Conservation (phyloP, 306 rosid species). For the Cucurbita moschata region DNA sequence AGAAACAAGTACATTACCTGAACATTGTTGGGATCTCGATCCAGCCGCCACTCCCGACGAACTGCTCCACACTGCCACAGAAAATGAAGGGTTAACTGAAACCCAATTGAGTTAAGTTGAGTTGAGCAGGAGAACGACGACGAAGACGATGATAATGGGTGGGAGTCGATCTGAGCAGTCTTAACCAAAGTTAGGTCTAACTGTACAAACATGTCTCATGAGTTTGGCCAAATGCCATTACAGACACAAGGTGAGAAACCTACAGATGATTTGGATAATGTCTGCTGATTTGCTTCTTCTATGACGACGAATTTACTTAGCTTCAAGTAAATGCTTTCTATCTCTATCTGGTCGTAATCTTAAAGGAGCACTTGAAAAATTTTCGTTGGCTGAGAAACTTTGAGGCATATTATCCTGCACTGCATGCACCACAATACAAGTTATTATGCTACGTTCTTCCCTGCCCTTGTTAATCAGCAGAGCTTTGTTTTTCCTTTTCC, state of each 20-base stretch:
- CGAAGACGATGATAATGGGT: neutral
- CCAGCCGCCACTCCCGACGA: slow-evolving; percentile 98
- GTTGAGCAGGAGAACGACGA: slow-evolving; percentile 10
- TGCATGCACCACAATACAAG: neutral
- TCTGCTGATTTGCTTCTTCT: neutral
- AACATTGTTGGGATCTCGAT: slow-evolving; percentile 84
- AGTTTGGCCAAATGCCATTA: slow-evolving; percentile 47
- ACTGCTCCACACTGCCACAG: slow-evolving; percentile 58
- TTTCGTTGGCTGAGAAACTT: neutral
- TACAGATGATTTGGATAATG: slow-evolving; percentile 50
- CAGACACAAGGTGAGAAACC: slow-evolving; percentile 24
- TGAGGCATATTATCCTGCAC: neutral
- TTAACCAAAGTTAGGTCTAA: slow-evolving; percentile 48
- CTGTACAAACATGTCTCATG: slow-evolving; percentile 54
- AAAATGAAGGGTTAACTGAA: slow-evolving; percentile 21
- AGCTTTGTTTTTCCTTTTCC: neutral
- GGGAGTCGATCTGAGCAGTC: neutral
- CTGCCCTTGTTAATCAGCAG: neutral
- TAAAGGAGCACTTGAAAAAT: neutral
- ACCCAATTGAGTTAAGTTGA: slow-evolving; percentile 6
- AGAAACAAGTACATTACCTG: slow-evolving; percentile 48
- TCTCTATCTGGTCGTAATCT: neutral
- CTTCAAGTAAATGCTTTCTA: neutral
- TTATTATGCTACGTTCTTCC: neutral
- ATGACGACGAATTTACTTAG: neutral